Conservation (phyloP, 768 basidiomycete genomes). For the Lentinula sp. region DNA sequence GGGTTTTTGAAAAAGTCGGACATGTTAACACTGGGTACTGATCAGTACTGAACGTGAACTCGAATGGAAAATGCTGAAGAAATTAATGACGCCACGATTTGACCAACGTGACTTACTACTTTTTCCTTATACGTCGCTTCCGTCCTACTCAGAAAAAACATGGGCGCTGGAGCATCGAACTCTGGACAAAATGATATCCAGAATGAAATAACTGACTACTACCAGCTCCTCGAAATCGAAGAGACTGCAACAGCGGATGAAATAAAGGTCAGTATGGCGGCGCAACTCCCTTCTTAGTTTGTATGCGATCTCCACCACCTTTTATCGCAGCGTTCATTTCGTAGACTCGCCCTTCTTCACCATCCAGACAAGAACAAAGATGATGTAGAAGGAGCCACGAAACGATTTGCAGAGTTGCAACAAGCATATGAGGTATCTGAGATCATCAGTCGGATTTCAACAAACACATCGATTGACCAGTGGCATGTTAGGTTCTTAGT, state of each 20-base stretch:
- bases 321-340: conserved; percentile 64
- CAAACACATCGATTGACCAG: not conserved
- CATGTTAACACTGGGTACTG: conserved; percentile 26
- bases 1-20: conserved; percentile 47
- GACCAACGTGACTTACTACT: not conserved
- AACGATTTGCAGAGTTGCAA: conserved; percentile 82
- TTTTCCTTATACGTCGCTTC: not conserved
- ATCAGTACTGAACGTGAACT: not conserved
- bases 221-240: conserved; percentile 72
- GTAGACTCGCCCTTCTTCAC: conserved; percentile 77
- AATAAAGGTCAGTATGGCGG: conserved; percentile 57
- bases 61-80: no score
- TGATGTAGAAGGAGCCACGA: conserved; percentile 80
- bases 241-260: conserved; percentile 83
- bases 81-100: not conserved
- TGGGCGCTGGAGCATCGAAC: conserved; percentile 71
- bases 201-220: conserved; percentile 55
- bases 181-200: conserved; percentile 21
- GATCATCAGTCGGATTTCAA: not conserved
- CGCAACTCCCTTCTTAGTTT: not conserved
- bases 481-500: conserved; percentile 63
- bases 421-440: conserved; percentile 85
- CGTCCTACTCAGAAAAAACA: conserved; percentile 16
- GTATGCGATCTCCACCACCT: conserved; percentile 2
- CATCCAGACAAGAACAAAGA: conserved; percentile 77